Percentiles rank a stretch among this genome's conserved stretches.
Conservation (phyloP, 2,329 filamentous ascomycete genomes). For the Paracoccidioides brasiliensis region DNA sequence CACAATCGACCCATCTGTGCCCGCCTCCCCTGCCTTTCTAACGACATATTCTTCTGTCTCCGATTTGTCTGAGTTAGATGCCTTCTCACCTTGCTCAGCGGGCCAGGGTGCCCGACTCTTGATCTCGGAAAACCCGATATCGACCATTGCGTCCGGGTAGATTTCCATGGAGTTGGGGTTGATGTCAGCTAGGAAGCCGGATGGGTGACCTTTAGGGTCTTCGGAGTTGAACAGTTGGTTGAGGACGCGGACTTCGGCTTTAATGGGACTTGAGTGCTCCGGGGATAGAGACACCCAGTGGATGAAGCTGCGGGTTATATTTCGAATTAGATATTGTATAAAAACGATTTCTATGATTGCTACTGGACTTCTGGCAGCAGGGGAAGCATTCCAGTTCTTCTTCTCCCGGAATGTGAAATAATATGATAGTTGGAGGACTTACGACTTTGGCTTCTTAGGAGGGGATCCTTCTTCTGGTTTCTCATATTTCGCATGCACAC, state of each 20-base stretch:
- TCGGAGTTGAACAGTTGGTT: slow-evolving; percentile 77
- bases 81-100: slow-evolving; percentile 55
- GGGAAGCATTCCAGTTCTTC: background rate
- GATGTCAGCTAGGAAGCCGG: slow-evolving; percentile 71
- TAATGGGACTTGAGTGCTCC: slow-evolving; percentile 45
- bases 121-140: slow-evolving; percentile 72
- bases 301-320: slow-evolving; percentile 41
- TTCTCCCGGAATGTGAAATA: background rate
- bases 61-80: slow-evolving; percentile 41
- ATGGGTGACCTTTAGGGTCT: slow-evolving; percentile 62
- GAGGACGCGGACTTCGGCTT: slow-evolving; percentile 63
- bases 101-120: slow-evolving; percentile 65
- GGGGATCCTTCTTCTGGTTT: slow-evolving; percentile 53
- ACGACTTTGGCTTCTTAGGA: slow-evolving; percentile 54
- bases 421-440: slow-evolving; percentile 16
- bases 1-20: slow-evolving; percentile 8
- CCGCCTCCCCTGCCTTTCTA: slow-evolving; percentile 9
- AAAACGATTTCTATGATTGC: too few species aligned
- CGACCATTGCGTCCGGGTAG: slow-evolving; percentile 66
- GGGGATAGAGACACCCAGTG: slow-evolving; percentile 74
- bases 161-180: slow-evolving; percentile 73
- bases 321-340: background rate
- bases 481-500: slow-evolving; percentile 54
- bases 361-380: background rate
- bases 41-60: slow-evolving; percentile 14